These are phyloP conservation scores for Podochytrium sp. DNA, from an alignment of 192 early-diverging fungal genomes.

Conservation along the genomic window DNA sequence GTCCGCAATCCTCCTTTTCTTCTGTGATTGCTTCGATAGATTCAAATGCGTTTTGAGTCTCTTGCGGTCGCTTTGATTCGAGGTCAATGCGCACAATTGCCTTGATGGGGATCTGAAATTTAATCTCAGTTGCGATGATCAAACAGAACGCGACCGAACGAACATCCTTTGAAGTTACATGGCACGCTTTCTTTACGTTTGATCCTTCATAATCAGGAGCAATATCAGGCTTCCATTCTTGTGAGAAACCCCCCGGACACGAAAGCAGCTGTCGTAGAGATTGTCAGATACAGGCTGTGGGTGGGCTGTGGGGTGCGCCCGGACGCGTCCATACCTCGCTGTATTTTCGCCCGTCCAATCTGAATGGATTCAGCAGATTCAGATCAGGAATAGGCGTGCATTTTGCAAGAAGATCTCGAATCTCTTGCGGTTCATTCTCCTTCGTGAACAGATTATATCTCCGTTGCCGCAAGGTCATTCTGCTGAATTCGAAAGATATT, in stretches of 20 bases:
- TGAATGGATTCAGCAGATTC: constrained; percentile 42
- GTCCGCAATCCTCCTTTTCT: too few species aligned
- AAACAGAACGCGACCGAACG: too few species aligned
- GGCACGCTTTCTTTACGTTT: constrained; percentile 6
- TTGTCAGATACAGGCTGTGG: too few species aligned
- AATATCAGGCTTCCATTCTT: constrained; percentile 53
- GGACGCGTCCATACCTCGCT: constrained; percentile 31
- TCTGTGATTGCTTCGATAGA: too few species aligned
- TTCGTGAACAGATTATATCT: constrained; percentile 33
- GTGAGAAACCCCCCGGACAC: constrained; percentile 54
- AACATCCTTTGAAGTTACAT: too few species aligned
- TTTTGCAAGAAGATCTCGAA: constrained; percentile 31
- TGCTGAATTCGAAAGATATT: too few species aligned
- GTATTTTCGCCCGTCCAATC: constrained; percentile 42
- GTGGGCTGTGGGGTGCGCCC: neutral
- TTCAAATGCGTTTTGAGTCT: too few species aligned
- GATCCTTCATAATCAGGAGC: constrained; percentile 41
- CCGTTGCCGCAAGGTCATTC: too few species aligned
- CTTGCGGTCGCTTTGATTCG: too few species aligned
- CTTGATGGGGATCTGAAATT: too few species aligned
- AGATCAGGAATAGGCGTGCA: constrained; percentile 43
- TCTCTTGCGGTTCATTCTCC: constrained; percentile 30
- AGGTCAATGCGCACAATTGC: too few species aligned
- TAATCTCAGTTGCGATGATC: too few species aligned
- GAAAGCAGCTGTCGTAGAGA: constrained; percentile 53